phyloP scores from a whole-genome alignment of 179 eudicot genomes.

The Actinidia polygama region DNA sequence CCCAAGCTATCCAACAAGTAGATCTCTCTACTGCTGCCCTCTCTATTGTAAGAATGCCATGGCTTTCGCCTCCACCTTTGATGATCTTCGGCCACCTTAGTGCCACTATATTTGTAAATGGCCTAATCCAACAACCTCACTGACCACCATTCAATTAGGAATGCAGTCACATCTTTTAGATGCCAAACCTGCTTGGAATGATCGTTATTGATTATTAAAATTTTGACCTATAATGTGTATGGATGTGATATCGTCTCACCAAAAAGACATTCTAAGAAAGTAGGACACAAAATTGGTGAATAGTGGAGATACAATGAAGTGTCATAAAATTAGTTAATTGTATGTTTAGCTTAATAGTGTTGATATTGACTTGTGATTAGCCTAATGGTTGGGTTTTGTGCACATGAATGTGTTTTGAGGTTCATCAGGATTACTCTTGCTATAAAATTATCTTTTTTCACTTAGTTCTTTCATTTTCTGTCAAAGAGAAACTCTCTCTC shows the following conservation, averaged over 20 bases:
- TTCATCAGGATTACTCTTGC: background rate
- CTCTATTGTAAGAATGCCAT: too few relatives aligned
- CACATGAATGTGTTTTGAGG: background rate
- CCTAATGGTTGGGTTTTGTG: background rate
- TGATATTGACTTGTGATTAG: background rate
- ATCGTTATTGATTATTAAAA: background rate
- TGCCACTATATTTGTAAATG: too few relatives aligned
- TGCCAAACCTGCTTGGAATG: background rate
- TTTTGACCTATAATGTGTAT: background rate
- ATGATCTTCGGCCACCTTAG: too few relatives aligned
- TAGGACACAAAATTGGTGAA: too few relatives aligned
- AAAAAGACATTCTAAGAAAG: background rate
- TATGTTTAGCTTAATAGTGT: background rate
- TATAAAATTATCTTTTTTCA: background rate
- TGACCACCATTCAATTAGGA: too few relatives aligned
- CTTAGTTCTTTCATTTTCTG: background rate
- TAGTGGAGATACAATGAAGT: background rate
- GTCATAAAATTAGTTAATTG: background rate
- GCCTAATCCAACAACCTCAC: too few relatives aligned
- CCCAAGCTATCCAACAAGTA: too few relatives aligned
- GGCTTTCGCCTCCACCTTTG: too few relatives aligned
- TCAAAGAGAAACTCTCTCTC: background rate
- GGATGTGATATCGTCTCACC: background rate
- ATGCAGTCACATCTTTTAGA: background rate
- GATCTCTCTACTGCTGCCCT: too few relatives aligned